These are phyloP conservation scores for Coniferiporia sulphurascens DNA, from an alignment of 1,284 basidiomycete genomes.

Conservation along the genomic window DNA sequence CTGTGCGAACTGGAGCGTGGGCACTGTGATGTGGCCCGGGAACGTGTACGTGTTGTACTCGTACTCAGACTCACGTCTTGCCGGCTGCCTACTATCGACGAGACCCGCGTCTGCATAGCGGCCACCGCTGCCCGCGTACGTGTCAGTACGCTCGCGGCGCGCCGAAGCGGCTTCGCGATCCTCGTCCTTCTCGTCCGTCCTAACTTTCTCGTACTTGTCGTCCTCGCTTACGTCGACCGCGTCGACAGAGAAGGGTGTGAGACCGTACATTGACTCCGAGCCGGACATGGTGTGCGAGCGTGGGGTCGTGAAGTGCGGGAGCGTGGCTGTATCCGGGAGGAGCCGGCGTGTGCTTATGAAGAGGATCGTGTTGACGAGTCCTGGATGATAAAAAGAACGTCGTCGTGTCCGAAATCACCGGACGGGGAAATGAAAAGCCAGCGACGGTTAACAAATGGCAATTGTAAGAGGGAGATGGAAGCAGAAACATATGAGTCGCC, in stretches of 20 bases:
- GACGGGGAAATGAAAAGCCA: not conserved
- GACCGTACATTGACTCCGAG: conserved; percentile 9
- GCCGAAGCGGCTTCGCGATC: not conserved
- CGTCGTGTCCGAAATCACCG: not conserved
- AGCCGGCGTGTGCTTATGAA: conserved; percentile 18
- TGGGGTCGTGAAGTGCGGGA: conserved; percentile 19
- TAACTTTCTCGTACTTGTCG: not conserved
- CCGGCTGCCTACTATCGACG: too few species aligned
- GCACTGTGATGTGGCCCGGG: not conserved
- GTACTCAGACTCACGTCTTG: too few species aligned
- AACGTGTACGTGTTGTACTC: not conserved
- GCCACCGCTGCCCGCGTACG: too few species aligned
- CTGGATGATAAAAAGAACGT: not conserved
- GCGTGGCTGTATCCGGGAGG: conserved; percentile 15
- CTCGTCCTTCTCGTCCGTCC: not conserved
- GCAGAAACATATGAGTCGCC: too few species aligned
- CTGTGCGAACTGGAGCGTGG: not conserved
- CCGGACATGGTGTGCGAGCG: conserved; percentile 8
- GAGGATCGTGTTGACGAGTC: conserved; percentile 21
- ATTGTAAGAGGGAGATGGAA: too few species aligned
- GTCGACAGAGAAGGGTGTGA: conserved; percentile 9
- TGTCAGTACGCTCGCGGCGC: too few species aligned
- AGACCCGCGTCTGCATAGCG: too few species aligned
- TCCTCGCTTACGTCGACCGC: too few species aligned
- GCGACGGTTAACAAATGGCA: not conserved